Conservation (phyloP, 2,329 filamentous ascomycete genomes). For the Hypoxylon sp. region DNA sequence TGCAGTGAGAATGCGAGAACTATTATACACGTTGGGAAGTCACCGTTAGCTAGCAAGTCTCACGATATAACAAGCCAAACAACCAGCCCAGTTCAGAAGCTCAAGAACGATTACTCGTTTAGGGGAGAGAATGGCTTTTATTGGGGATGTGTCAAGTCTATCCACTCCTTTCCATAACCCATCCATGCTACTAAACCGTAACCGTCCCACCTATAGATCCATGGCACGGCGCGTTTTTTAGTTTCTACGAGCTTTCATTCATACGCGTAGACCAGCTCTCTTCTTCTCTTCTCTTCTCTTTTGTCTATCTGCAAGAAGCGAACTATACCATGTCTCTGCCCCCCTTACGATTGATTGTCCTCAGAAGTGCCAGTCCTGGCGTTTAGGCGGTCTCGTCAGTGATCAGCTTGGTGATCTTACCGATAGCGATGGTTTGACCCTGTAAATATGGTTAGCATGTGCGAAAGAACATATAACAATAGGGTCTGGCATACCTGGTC, state of each 20-base stretch:
- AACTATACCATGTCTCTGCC: conserved; percentile 1
- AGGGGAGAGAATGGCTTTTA: conserved; percentile 23
- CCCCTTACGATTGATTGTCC: background rate
- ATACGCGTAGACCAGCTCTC: no score
- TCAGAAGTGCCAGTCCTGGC: background rate
- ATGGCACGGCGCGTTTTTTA: background rate
- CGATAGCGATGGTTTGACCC: conserved; percentile 99
- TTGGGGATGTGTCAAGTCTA: conserved; percentile 18
- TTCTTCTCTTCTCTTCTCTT: no score
- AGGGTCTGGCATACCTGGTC: conserved; percentile 71
- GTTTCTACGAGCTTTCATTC: no score
- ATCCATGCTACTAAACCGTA: conserved; percentile 14
- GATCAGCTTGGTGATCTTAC: conserved; percentile 94
- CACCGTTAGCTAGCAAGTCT: no score
- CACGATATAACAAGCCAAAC: no score
- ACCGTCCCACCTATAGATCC: background rate
- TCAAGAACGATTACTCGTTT: background rate
- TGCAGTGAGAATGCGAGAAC: no score
- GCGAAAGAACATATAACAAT: conserved; percentile 16
- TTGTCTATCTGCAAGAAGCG: no score
- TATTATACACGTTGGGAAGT: no score
- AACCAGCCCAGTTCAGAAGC: no score
- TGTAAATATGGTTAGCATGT: conserved; percentile 52
- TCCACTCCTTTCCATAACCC: conserved; percentile 9
- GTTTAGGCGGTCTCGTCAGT: conserved; percentile 48